Conservation (phyloP, 176 grass and related monocot species). For the Guadua angustifolia region DNA sequence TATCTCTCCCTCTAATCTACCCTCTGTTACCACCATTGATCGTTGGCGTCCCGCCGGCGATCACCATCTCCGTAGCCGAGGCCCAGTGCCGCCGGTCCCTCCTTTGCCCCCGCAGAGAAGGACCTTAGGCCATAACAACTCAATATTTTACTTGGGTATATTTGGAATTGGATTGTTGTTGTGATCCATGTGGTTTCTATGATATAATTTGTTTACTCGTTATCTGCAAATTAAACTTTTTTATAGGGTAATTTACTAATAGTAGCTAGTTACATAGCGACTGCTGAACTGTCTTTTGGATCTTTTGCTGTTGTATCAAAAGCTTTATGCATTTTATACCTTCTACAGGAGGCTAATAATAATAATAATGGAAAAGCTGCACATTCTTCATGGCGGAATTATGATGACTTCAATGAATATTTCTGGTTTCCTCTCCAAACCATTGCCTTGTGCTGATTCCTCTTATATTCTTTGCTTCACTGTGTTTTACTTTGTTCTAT, state of each 20-base stretch:
- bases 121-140: too few relatives aligned
- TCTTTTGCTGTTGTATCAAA: constrained; percentile 28
- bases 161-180: constrained; percentile 13
- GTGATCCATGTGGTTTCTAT: not conserved
- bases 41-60: too few relatives aligned
- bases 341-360: constrained; percentile 77
- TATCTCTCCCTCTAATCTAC: too few relatives aligned
- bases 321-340: constrained; percentile 34
- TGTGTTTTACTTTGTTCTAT: constrained; percentile 33
- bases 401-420: constrained; percentile 99
- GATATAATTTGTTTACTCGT: not conserved
- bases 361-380: constrained; percentile 80
- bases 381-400: constrained; percentile 93
- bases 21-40: too few relatives aligned
- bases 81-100: too few relatives aligned
- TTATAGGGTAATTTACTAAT: not conserved
- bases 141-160: constrained; percentile 19
- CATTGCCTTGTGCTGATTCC: constrained; percentile 22
- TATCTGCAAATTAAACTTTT: not conserved
- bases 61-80: too few relatives aligned
- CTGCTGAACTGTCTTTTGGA: not conserved
- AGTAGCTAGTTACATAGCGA: not conserved
- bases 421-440: constrained; percentile 68
- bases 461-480: constrained; percentile 14
- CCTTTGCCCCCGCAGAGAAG: too few relatives aligned